phyloP scores from a whole-genome alignment of 345 rosid genomes.

The Eucalyptus tenuipes region DNA sequence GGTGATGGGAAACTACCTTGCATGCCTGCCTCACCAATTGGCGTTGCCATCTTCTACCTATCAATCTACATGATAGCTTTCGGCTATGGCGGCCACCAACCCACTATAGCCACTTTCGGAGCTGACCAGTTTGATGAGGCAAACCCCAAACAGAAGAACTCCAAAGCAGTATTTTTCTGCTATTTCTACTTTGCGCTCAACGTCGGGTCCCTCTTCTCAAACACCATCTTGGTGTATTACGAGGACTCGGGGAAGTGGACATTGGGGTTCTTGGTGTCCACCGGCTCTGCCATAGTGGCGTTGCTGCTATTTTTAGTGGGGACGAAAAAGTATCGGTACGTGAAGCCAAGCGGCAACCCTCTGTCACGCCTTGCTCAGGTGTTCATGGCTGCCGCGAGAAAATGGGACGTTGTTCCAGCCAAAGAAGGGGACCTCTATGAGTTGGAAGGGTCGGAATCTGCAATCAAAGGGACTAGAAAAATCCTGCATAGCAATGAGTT shows the following conservation, averaged over 20 bases:
- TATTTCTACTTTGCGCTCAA: constrained; percentile 41
- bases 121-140: constrained; percentile 39
- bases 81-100: constrained; percentile 45
- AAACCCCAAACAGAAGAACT: constrained; percentile 1
- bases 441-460: constrained; percentile 27
- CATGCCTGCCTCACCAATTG: neutral
- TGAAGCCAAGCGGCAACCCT: constrained; percentile 31
- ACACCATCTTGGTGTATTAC: constrained; percentile 28
- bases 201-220: constrained; percentile 32
- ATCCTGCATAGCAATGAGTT: constrained; percentile 25
- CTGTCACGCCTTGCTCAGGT: constrained; percentile 36
- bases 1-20: constrained; percentile 21
- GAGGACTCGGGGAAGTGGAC: constrained; percentile 38
- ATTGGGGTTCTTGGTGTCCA: constrained; percentile 20
- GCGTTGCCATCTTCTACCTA: constrained; percentile 13
- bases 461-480: constrained; percentile 41
- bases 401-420: constrained; percentile 14
- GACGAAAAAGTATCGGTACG: constrained; percentile 7
- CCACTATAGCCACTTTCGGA: constrained; percentile 37
- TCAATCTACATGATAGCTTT: constrained; percentile 29
- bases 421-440: constrained; percentile 16
- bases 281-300: constrained; percentile 17
- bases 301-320: constrained; percentile 12
- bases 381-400: constrained; percentile 17
- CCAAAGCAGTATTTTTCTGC: constrained; percentile 27